phyloP scores from a whole-genome alignment of 2,329 filamentous ascomycete species.

The Tolypocladium album region DNA sequence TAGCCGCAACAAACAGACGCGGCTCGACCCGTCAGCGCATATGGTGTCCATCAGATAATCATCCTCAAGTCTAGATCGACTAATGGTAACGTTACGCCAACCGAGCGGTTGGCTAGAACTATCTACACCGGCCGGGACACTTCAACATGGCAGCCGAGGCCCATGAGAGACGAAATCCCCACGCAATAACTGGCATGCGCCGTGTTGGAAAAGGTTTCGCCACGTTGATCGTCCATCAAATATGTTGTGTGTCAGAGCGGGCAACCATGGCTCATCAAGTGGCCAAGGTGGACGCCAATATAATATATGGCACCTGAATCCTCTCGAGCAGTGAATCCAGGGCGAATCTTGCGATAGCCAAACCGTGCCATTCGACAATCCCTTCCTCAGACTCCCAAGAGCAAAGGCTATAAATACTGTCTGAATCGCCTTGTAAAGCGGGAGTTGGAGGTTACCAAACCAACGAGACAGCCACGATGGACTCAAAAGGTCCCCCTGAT shows the following conservation, averaged over 20 bases:
- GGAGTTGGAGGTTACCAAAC: not conserved
- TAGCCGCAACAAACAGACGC: not conserved
- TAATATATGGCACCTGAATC: constrained; percentile 1
- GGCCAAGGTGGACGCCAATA: not conserved
- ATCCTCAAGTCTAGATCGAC: not conserved
- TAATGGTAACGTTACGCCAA: not conserved
- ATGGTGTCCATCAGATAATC: not conserved
- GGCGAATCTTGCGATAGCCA: not conserved
- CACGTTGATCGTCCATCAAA: constrained; percentile 7
- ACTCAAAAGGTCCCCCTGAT: not conserved
- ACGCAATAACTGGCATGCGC: constrained; percentile 12
- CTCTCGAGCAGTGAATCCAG: not conserved
- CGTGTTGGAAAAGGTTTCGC: constrained; percentile 3
- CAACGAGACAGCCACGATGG: constrained; percentile 4
- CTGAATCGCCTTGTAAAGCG: not conserved
- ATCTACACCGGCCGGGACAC: not conserved
- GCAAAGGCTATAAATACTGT: not conserved
- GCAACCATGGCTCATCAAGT: not conserved
- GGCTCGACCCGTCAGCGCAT: not conserved
- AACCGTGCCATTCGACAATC: not conserved
- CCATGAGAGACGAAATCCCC: not conserved
- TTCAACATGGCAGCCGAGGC: not conserved
- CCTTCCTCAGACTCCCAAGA: not conserved
- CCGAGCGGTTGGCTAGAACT: not conserved
- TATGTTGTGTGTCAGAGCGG: not conserved